Conservation (phyloP, 495 filamentous ascomycete genomes). For the Hypoxylon lienhwacheense region DNA sequence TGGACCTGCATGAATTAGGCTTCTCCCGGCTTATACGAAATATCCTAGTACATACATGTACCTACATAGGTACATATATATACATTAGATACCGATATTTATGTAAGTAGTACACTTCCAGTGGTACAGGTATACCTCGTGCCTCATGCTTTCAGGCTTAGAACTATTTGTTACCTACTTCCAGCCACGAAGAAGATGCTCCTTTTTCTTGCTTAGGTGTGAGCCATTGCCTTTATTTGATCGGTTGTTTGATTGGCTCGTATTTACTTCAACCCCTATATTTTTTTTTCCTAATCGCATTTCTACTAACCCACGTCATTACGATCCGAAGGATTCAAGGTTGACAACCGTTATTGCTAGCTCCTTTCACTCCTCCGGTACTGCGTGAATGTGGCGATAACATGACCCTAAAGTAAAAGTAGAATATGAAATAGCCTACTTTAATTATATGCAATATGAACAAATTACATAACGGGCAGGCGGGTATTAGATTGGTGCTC, state of each 20-base stretch:
- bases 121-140: no score
- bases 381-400: no score
- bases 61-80: no score
- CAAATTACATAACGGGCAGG: conserved; percentile 9
- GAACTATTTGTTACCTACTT: no score
- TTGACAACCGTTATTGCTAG: conserved; percentile 10
- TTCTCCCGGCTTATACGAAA: conserved; percentile 13
- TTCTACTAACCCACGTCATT: conserved; percentile 29
- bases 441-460: no score
- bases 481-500: conserved; percentile 19
- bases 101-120: no score
- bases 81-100: no score
- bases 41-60: conserved; percentile 17
- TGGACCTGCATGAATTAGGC: conserved; percentile 6
- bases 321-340: conserved; percentile 23
- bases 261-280: conserved; percentile 8
- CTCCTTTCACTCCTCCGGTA: conserved; percentile 5
- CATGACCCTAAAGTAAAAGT: no score
- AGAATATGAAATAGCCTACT: no score
- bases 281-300: conserved; percentile 3
- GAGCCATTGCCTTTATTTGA: not conserved
- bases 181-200: conserved; percentile 3
- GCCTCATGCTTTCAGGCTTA: no score
- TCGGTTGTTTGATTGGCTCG: conserved; percentile 31
- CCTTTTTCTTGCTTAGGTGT: conserved; percentile 12